Evolutionary conservation across 495 filamentous ascomycete genomes (phyloP).

Genomic region (Talaromyces borbonicus): DNA sequence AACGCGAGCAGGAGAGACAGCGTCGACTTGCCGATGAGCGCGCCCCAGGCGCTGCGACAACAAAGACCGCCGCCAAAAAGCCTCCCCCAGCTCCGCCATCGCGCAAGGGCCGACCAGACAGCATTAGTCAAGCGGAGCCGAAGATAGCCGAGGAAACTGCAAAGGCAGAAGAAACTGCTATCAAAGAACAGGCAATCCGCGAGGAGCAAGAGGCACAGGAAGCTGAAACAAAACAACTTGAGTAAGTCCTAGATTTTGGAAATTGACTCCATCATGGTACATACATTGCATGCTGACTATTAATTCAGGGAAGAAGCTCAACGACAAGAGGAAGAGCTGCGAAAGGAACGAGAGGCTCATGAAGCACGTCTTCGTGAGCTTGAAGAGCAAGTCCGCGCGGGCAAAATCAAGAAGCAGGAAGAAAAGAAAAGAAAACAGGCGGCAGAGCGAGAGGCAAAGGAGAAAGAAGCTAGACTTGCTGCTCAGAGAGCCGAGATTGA

Average conservation of each 20-base stretch:
- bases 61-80: conserved; percentile 57
- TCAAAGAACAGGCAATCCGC: conserved; percentile 31
- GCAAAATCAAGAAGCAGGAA: conserved; percentile 94
- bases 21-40: conserved; percentile 77
- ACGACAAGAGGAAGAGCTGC: conserved; percentile 68
- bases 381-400: conserved; percentile 86
- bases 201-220: conserved; percentile 74
- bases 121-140: conserved; percentile 44
- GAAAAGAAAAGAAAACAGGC: conserved; percentile 88
- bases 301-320: conserved; percentile 59
- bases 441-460: conserved; percentile 72
- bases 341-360: conserved; percentile 68
- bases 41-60: conserved; percentile 42
- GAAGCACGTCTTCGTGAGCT: conserved; percentile 76
- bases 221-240: conserved; percentile 60
- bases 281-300: conserved; percentile 21
- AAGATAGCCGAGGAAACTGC: conserved; percentile 50
- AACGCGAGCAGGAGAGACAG: conserved; percentile 78
- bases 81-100: conserved; percentile 78
- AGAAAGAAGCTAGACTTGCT: conserved; percentile 77
- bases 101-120: conserved; percentile 59
- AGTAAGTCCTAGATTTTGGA: conserved; percentile 53
- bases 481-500: conserved; percentile 89
- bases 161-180: conserved; percentile 44
- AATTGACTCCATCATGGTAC: background rate